phyloP scores from a whole-genome alignment of 108 stramenopile species.

The Mayamaea pseudoterrestris region DNA sequence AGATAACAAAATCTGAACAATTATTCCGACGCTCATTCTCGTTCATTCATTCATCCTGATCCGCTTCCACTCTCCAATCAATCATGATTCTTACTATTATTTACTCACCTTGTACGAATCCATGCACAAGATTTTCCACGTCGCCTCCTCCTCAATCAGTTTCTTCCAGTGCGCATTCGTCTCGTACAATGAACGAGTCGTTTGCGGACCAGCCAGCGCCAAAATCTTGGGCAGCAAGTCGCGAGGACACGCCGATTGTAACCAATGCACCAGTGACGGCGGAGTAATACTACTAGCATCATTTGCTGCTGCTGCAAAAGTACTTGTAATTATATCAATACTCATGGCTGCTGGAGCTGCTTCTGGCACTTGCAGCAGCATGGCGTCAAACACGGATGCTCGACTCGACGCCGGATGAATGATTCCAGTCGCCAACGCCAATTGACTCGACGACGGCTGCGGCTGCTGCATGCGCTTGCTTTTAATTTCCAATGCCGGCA shows the following conservation, averaged over 20 bases:
- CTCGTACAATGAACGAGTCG: constrained; percentile 19
- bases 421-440: no score
- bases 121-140: constrained; percentile 65
- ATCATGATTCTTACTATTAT: not conserved
- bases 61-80: not conserved
- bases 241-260: constrained; percentile 32
- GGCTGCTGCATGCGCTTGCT: no score
- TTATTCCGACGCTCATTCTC: not conserved
- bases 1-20: not conserved
- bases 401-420: no score
- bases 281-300: no score
- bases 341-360: no score
- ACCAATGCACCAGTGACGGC: constrained; percentile 17
- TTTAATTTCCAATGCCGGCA: no score
- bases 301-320: no score
- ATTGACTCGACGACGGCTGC: no score
- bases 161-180: constrained; percentile 56
- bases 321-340: no score
- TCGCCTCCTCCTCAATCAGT: constrained; percentile 30
- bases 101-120: constrained; percentile 63
- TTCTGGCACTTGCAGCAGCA: no score
- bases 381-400: no score
- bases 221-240: constrained; percentile 56
- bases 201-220: constrained; percentile 60
- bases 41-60: not conserved